phyloP scores from a whole-genome alignment of 495 filamentous ascomycete species.

The Tuber indicum region DNA sequence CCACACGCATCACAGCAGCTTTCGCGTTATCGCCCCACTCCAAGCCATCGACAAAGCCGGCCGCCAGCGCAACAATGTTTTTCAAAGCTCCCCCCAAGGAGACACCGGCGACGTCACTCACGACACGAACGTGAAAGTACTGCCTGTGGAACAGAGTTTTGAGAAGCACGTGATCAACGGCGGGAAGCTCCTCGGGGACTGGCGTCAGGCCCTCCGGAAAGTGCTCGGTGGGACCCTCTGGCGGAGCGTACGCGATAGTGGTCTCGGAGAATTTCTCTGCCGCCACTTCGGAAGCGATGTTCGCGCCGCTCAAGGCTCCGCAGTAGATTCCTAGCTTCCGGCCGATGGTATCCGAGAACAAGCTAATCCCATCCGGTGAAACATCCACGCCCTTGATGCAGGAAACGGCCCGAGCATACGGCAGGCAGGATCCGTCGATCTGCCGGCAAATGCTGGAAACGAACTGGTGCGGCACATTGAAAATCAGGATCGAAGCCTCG shows the following conservation, averaged over 20 bases:
- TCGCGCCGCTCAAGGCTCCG: slow-evolving; percentile 90
- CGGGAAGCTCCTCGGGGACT: slow-evolving; percentile 70
- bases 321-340: slow-evolving; percentile 89
- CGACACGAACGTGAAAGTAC: slow-evolving; percentile 93
- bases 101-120: slow-evolving; percentile 88
- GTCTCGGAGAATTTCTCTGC: slow-evolving; percentile 94
- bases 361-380: slow-evolving; percentile 65
- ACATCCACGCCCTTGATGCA: slow-evolving; percentile 99
- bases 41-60: slow-evolving; percentile 89
- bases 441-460: slow-evolving; percentile 79
- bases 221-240: slow-evolving; percentile 52
- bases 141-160: slow-evolving; percentile 87
- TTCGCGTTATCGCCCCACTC: slow-evolving; percentile 99
- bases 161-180: slow-evolving; percentile 70
- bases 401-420: slow-evolving; percentile 86
- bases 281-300: slow-evolving; percentile 93
- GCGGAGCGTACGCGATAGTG: slow-evolving; percentile 92
- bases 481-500: slow-evolving; percentile 79
- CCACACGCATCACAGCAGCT: slow-evolving; percentile 92
- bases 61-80: slow-evolving; percentile 91
- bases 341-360: slow-evolving; percentile 95
- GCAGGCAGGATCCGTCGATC: slow-evolving; percentile 79
- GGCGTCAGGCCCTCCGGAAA: slow-evolving; percentile 51
- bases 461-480: slow-evolving; percentile 98
- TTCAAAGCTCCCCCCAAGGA: slow-evolving; percentile 94